These are phyloP conservation scores for Globisporangium barbulae DNA, from an alignment of 352 stramenopile species.

Conservation along the genomic window DNA sequence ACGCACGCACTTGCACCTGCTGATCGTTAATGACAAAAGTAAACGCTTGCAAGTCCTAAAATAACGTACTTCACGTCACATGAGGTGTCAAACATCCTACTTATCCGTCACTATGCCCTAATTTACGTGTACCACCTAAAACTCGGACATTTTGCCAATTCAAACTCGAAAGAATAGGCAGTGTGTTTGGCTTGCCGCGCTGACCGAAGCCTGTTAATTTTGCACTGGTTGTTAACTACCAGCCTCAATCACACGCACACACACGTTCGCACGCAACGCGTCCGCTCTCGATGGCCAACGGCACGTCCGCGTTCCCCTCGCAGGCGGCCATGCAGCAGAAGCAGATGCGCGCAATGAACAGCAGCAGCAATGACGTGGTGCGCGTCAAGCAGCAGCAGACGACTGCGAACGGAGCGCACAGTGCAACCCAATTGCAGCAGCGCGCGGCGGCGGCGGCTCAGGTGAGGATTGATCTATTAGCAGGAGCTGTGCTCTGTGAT, in stretches of 20 bases:
- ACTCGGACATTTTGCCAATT: neutral
- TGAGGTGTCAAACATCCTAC: neutral
- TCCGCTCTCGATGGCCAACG: conserved; percentile 7
- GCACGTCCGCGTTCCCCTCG: neutral
- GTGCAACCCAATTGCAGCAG: conserved; percentile 39
- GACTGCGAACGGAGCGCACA: neutral
- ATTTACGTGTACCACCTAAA: neutral
- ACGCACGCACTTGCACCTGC: neutral
- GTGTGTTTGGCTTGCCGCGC: too few species aligned
- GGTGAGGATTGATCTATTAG: conserved; percentile 18
- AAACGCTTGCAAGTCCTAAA: too few species aligned
- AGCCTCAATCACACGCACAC: neutral
- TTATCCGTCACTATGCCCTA: neutral
- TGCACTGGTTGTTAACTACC: neutral
- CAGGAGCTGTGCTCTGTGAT: too few species aligned
- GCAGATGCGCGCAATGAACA: conserved; percentile 1
- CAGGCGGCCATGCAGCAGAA: conserved; percentile 1
- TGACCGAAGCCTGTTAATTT: neutral
- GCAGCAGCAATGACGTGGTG: neutral
- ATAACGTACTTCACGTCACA: neutral
- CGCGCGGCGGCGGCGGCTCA: conserved; percentile 53
- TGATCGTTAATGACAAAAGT: neutral
- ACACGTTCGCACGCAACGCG: neutral
- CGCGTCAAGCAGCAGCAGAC: conserved; percentile 3
- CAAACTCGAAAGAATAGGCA: neutral